Evolutionary conservation across 768 basidiomycete genomes (phyloP).

Genomic region (Holtermanniella nyarrowii): DNA sequence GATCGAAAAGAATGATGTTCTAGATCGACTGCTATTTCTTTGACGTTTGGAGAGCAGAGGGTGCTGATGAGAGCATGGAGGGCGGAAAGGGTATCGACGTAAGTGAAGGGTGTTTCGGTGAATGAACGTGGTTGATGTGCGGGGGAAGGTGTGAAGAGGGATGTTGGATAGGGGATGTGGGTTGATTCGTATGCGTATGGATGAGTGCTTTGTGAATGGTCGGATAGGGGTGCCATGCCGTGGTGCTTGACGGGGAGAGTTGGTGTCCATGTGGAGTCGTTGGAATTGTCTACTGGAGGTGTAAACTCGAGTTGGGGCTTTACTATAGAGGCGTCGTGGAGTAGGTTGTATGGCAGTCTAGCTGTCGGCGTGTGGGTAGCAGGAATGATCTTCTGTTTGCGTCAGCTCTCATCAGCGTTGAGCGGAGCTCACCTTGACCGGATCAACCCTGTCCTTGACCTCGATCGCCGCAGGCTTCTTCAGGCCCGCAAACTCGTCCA

Average conservation of each 20-base stretch:
- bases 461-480: constrained; percentile 46
- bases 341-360: constrained; percentile 41
- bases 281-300: constrained; percentile 51
- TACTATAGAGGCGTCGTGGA: constrained; percentile 61
- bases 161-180: constrained; percentile 58
- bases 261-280: constrained; percentile 54
- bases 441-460: constrained; percentile 9
- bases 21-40: constrained; percentile 83
- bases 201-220: constrained; percentile 46
- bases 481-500: constrained; percentile 68
- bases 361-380: not conserved
- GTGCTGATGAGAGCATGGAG: constrained; percentile 58
- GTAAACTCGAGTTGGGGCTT: constrained; percentile 78
- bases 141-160: constrained; percentile 51
- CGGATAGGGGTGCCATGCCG: constrained; percentile 72
- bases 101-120: constrained; percentile 58
- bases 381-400: constrained; percentile 12
- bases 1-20: constrained; percentile 86
- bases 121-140: constrained; percentile 53
- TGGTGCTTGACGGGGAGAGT: constrained; percentile 66
- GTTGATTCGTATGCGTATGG: constrained; percentile 81
- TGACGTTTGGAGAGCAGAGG: constrained; percentile 53
- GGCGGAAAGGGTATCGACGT: constrained; percentile 53
- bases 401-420: constrained; percentile 14
- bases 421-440: constrained; percentile 38